phyloP scores from a whole-genome alignment of 2,329 filamentous ascomycete species.

The Microcyclosporella mali region DNA sequence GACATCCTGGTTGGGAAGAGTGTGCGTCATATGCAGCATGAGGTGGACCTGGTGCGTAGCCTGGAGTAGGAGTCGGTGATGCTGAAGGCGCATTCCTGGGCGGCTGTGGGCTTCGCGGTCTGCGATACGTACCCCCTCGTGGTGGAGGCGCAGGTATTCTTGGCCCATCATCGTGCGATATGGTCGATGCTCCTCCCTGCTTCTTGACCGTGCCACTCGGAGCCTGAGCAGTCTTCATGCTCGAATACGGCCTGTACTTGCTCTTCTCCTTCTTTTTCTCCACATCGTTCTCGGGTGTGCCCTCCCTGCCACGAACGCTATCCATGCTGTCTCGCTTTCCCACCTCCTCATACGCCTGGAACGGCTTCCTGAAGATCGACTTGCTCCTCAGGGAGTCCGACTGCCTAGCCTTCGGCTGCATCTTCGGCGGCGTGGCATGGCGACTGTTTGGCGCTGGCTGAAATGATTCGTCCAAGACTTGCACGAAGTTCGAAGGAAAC shows the following conservation, averaged over 20 bases:
- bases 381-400: conserved; percentile 43
- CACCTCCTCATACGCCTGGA: conserved; percentile 52
- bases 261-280: conserved; percentile 31
- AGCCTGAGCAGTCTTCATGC: conserved; percentile 44
- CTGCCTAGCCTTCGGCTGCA: conserved; percentile 52
- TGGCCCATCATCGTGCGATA: conserved; percentile 23
- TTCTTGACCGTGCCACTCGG: conserved; percentile 28
- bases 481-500: conserved; percentile 96
- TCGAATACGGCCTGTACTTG: conserved; percentile 44
- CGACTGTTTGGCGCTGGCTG: conserved; percentile 60
- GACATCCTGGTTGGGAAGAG: conserved; percentile 26
- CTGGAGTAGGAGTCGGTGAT: conserved; percentile 36
- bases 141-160: conserved; percentile 30
- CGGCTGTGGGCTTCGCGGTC: conserved; percentile 19
- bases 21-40: conserved; percentile 17
- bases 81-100: conserved; percentile 29
- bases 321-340: conserved; percentile 20
- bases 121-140: conserved; percentile 20
- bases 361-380: conserved; percentile 57
- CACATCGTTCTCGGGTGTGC: conserved; percentile 26
- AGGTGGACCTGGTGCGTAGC: conserved; percentile 13
- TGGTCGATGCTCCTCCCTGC: conserved; percentile 15
- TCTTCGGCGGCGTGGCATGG: conserved; percentile 44
- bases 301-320: conserved; percentile 31
- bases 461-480: conserved; percentile 78